Conservation (phyloP, 495 filamentous ascomycete genomes). For the Neurospora pannonica region DNA sequence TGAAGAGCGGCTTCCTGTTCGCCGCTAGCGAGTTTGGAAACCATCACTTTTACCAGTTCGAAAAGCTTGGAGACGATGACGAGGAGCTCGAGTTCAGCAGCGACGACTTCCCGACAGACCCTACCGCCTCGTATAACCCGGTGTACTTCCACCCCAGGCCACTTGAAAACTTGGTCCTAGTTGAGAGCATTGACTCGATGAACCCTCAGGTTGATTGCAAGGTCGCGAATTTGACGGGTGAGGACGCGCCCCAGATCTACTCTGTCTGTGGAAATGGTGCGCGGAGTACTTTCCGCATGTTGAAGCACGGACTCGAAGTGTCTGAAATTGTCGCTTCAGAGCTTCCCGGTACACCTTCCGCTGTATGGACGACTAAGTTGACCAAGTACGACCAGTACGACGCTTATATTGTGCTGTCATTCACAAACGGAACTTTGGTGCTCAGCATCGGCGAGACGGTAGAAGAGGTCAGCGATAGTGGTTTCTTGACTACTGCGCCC, state of each 20-base stretch:
- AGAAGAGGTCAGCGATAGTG: conserved; percentile 86
- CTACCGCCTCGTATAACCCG: conserved; percentile 55
- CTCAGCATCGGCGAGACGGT: conserved; percentile 94
- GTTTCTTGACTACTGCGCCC: conserved; percentile 75
- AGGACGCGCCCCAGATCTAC: conserved; percentile 96
- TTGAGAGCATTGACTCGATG: conserved; percentile 79
- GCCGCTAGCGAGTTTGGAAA: conserved; percentile 88
- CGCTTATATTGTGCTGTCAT: conserved; percentile 61
- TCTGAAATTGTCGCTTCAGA: conserved; percentile 90
- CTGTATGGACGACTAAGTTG: conserved; percentile 92
- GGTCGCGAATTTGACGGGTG: conserved; percentile 75
- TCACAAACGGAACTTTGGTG: conserved; percentile 66
- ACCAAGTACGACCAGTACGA: conserved; percentile 77
- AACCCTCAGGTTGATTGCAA: conserved; percentile 88
- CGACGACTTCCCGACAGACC: conserved; percentile 69
- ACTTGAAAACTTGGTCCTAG: conserved; percentile 71
- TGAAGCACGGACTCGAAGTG: conserved; percentile 88
- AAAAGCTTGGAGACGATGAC: conserved; percentile 94
- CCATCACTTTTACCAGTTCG: conserved; percentile 93
- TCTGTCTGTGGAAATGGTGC: conserved; percentile 81
- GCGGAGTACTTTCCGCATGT: conserved; percentile 76
- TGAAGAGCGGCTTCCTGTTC: conserved; percentile 94
- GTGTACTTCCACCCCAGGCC: conserved; percentile 76
- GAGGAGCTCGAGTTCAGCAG: conserved; percentile 79
- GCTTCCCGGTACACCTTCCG: conserved; percentile 72